phyloP scores from a whole-genome alignment of 169 alveolate genomes.

The Besnoitia besnoiti region DNA sequence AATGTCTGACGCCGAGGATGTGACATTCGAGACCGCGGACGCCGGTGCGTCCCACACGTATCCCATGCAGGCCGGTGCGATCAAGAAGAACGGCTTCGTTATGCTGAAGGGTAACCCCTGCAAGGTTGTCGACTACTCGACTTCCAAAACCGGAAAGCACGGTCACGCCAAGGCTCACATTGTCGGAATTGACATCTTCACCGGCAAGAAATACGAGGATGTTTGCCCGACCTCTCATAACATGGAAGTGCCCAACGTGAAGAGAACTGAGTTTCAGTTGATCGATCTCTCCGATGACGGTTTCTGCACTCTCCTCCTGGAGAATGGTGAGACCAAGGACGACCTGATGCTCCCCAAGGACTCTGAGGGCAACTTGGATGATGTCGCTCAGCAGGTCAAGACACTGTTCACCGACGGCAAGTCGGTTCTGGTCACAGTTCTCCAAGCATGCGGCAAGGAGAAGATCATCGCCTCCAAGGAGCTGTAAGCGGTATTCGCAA shows the following conservation, averaged over 20 bases:
- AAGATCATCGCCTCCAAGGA: conserved; percentile 79
- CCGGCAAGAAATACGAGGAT: conserved; percentile 96
- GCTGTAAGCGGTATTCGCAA: neutral
- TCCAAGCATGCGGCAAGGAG: conserved; percentile 91
- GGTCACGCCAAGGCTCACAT: conserved; percentile 99
- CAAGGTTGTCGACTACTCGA: conserved; percentile 85
- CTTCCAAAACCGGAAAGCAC: conserved; percentile 98
- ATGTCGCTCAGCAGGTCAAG: conserved; percentile 84
- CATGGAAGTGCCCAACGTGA: conserved; percentile 96
- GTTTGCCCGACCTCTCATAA: conserved; percentile 97
- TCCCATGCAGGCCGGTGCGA: conserved; percentile 96
- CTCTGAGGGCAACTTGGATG: conserved; percentile 93
- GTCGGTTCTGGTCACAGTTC: conserved; percentile 89
- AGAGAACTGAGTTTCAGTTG: conserved; percentile 83
- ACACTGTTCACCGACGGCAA: conserved; percentile 84
- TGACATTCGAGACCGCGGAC: conserved; percentile 82
- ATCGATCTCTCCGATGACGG: conserved; percentile 95
- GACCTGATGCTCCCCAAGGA: conserved; percentile 95
- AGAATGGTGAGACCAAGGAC: conserved; percentile 94
- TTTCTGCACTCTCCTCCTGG: conserved; percentile 91
- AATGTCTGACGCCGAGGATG: conserved; percentile 77
- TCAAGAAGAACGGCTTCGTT: conserved; percentile 95
- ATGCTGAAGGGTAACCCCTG: conserved; percentile 96
- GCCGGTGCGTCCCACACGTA: conserved; percentile 97
- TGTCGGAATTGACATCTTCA: conserved; percentile 97